Evolutionary conservation across 345 rosid species (phyloP).

Genomic region (Sisymbrium irio): DNA sequence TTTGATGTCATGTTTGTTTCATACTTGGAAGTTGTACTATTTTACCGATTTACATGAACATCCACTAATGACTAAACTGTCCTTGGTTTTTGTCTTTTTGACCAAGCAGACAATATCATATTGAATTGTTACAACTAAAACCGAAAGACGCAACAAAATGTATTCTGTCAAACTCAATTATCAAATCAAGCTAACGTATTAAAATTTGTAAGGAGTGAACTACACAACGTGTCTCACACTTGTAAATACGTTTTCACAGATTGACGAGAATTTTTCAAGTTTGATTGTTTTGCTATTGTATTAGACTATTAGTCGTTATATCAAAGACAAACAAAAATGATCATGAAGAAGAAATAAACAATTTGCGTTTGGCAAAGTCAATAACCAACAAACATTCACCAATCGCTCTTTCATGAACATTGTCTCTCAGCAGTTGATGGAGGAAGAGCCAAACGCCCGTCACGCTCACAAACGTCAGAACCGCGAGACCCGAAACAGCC

Average conservation of each 20-base stretch:
- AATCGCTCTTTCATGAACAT: slow-evolving; percentile 38
- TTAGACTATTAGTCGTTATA: background rate
- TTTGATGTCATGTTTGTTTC: background rate
- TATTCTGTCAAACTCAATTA: background rate
- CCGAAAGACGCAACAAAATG: background rate
- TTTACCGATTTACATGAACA: too few relatives aligned
- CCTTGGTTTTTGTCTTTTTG: too few relatives aligned
- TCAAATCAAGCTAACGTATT: background rate
- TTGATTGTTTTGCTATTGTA: background rate
- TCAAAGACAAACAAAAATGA: background rate
- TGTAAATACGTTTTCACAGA: background rate
- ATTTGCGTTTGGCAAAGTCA: slow-evolving; percentile 22
- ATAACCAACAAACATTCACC: slow-evolving; percentile 33
- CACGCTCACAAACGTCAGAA: slow-evolving; percentile 40
- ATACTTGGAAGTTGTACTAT: too few relatives aligned
- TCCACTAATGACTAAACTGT: too few relatives aligned
- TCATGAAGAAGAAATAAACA: slow-evolving; percentile 2
- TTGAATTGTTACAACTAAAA: background rate
- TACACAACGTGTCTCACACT: slow-evolving; percentile 3
- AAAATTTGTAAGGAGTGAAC: background rate
- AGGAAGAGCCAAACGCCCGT: slow-evolving; percentile 54
- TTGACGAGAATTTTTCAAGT: background rate
- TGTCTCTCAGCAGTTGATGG: slow-evolving; percentile 48
- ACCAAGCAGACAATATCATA: background rate
- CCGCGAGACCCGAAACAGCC: slow-evolving; percentile 38